Conservation (phyloP, 2,329 filamentous ascomycete species). For the Arachnopeziza araneosa region DNA sequence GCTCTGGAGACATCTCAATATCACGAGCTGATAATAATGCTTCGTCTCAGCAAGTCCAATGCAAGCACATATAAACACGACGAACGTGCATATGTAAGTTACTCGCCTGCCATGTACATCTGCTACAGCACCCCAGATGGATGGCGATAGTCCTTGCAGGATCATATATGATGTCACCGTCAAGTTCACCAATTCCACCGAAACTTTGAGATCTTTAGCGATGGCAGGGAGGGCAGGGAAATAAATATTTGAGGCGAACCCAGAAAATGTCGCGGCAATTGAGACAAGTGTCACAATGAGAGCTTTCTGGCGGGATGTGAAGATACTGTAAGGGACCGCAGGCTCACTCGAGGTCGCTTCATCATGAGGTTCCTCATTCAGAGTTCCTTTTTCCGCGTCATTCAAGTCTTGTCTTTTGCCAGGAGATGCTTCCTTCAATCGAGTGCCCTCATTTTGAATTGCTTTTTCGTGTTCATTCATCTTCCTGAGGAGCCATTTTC, state of each 20-base stretch:
- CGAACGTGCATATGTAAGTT: conserved; percentile 47
- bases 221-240: conserved; percentile 24
- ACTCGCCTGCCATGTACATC: conserved; percentile 49
- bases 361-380: neutral
- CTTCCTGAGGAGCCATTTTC: neutral
- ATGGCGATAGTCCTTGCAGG: conserved; percentile 52
- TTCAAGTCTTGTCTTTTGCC: neutral
- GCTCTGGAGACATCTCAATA: conserved; percentile 51
- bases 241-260: conserved; percentile 23
- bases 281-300: conserved; percentile 20
- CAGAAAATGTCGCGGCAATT: conserved; percentile 22
- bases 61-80: conserved; percentile 49
- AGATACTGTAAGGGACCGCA: conserved; percentile 23
- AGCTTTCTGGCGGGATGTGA: conserved; percentile 16
- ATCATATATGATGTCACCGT: conserved; percentile 35
- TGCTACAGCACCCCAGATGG: conserved; percentile 36
- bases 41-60: conserved; percentile 46
- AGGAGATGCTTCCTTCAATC: neutral
- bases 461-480: neutral
- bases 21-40: conserved; percentile 44
- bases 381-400: neutral
- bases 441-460: neutral
- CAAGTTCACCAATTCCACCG: conserved; percentile 24
- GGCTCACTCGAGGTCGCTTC: neutral
- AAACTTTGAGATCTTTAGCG: conserved; percentile 17